Evolutionary conservation across 164 flowering plant species (phyloP).

Genomic region (Umbellularia californica): DNA sequence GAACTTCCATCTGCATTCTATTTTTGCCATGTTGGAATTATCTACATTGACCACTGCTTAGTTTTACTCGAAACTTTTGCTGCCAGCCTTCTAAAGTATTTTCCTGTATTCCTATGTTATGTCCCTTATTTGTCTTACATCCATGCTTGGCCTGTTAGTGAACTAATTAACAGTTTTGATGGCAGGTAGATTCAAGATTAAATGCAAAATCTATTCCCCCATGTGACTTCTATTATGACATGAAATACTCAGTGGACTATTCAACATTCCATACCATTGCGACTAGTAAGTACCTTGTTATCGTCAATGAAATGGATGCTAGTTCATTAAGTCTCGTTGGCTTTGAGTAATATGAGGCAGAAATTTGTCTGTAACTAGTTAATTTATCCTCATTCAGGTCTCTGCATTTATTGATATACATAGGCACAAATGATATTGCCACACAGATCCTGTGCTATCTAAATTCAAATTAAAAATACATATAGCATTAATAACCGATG

Average conservation of each 20-base stretch:
- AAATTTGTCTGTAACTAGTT: not conserved
- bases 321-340: not conserved
- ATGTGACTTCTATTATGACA: slow-evolving; percentile 76
- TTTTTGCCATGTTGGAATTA: not conserved
- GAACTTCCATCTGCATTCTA: slow-evolving; percentile 20
- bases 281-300: slow-evolving; percentile 33
- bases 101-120: not conserved
- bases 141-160: slow-evolving; percentile 1
- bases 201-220: slow-evolving; percentile 33
- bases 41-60: not conserved
- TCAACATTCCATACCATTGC: slow-evolving; percentile 59
- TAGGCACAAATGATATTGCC: not conserved
- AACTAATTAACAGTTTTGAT: slow-evolving; percentile 5
- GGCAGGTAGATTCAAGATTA: slow-evolving; percentile 34
- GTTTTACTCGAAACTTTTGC: not conserved
- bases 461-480: not conserved
- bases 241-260: slow-evolving; percentile 83
- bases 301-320: not conserved
- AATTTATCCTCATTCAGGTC: not conserved
- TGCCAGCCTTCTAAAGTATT: not conserved
- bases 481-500: not conserved
- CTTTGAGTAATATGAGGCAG: not conserved
- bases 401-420: not conserved
- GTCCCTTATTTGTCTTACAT: not conserved
- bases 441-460: not conserved